Percentiles rank a stretch among this genome's conserved stretches.
Evolutionary conservation across 371 early-diverging fungal species (phyloP).

Genomic region (Mucor irregularis): DNA sequence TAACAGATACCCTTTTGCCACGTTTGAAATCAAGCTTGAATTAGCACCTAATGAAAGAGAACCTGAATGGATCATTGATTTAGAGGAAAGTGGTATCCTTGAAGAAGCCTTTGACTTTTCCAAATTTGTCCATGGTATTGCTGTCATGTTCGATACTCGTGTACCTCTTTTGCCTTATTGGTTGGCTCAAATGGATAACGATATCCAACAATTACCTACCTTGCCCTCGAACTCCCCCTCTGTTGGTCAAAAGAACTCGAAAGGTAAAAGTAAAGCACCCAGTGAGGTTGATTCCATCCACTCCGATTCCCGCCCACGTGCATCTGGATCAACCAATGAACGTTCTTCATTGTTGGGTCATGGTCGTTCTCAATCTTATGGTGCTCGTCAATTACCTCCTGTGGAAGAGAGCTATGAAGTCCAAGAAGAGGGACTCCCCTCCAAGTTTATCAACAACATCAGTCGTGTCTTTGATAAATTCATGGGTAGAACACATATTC

Average conservation of each 20-base stretch:
- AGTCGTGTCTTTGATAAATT: constrained; percentile 16
- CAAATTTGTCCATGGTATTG: constrained; percentile 98
- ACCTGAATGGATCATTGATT: constrained; percentile 94
- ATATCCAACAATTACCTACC: constrained; percentile 59
- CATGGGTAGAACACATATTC: constrained; percentile 1
- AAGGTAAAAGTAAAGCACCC: constrained; percentile 14
- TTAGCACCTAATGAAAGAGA: constrained; percentile 84
- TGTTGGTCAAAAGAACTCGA: constrained; percentile 3
- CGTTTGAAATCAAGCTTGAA: constrained; percentile 98
- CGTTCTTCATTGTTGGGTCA: constrained; percentile 28
- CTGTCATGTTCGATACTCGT: constrained; percentile 86
- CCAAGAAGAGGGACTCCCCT: constrained; percentile 14
- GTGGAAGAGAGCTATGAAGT: background rate
- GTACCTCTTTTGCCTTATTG: constrained; percentile 95
- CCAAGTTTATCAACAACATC: constrained; percentile 11
- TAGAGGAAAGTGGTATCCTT: constrained; percentile 89
- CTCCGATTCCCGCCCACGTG: constrained; percentile 11
- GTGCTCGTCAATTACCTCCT: constrained; percentile 13
- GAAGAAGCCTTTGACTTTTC: constrained; percentile 98
- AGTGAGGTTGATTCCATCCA: constrained; percentile 12
- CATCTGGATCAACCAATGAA: constrained; percentile 22
- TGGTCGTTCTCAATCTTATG: background rate
- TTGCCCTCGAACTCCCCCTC: constrained; percentile 24
- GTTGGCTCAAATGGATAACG: constrained; percentile 90
- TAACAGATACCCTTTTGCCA: constrained; percentile 94